Evolutionary conservation across 306 rosid species (phyloP), one percentile per base, ranked within the genome.

Genomic region (Vicia faba): DNA sequence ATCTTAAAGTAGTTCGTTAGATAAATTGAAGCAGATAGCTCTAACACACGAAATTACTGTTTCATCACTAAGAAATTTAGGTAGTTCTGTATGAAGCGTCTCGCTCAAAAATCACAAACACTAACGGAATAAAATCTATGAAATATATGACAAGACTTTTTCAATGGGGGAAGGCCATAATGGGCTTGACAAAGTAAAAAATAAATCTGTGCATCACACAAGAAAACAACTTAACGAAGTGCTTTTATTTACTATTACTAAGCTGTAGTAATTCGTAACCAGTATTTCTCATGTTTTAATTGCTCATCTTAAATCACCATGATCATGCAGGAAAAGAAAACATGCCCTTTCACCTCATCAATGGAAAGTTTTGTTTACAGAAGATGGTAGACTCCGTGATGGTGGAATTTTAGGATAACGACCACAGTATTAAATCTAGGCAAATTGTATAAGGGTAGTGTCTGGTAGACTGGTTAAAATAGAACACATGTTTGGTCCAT

Each of bases 301-400:
- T 78, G 86, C 82, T 46, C 91, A 87, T 38, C 97, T 82, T 75
- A 91, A 91, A 81, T 91, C 96, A 46, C 96, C 97, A 5, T 88
- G 95, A 95, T 95, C 99, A 18, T 86, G 95, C 45, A 80, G 89
- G 85, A 95, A 86, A 85, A 95, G 92, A 73, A 95, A 95, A 74
- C 91, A 74, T 23, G 88, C 80, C 40, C 97, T 91, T 79, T 75
- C 87, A 73, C 83, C 86, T 78, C 88, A 70, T 53, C 92, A 82
- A 66, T 95, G 99, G 99, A 82, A 76, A 69, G 74, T 67, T 38
- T 82, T 91, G 74, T 91, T 88, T 63, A 80, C 95, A 29, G 87
- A 85, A 35, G 97, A 95, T 45, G 99, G 99, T 64, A 91, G 77
- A 59, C 78, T 95, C 5, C 88, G 89, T 2, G 97, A 91, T 70